These are phyloP conservation scores for Dactylis glomerata DNA, from an alignment of 176 grass and related monocot genomes.

Conservation along the genomic window DNA sequence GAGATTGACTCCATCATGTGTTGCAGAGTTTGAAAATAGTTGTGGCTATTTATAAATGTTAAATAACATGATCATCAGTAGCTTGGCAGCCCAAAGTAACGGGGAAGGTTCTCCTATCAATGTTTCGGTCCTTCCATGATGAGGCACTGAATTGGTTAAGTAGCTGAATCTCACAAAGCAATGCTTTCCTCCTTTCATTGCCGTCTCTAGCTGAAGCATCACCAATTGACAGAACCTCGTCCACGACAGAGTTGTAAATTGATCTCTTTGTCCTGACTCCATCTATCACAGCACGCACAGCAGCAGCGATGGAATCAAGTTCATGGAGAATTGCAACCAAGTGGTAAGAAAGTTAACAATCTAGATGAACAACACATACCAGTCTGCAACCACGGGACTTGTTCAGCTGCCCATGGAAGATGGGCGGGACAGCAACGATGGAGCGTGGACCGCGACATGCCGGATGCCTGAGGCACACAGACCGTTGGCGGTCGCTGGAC, in stretches of 20 bases:
- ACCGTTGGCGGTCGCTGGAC: no score
- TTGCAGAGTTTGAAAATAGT: background rate
- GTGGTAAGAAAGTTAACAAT: no score
- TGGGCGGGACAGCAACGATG: no score
- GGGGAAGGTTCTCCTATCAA: slow-evolving; percentile 31
- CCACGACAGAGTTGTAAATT: slow-evolving; percentile 39
- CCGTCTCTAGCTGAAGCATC: slow-evolving; percentile 22
- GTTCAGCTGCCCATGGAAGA: no score
- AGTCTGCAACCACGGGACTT: no score
- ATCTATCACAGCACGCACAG: slow-evolving; percentile 37
- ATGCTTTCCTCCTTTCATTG: slow-evolving; percentile 42
- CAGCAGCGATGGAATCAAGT: no score
- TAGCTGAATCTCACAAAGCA: slow-evolving; percentile 52
- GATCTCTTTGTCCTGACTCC: slow-evolving; percentile 43
- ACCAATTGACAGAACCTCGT: slow-evolving; percentile 49
- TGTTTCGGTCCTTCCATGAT: slow-evolving; percentile 5
- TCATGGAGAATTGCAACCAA: no score
- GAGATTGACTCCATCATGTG: background rate
- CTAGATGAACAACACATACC: no score
- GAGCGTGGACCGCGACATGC: no score
- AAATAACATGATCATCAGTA: background rate
- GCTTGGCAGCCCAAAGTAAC: slow-evolving; percentile 17
- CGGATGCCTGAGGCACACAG: no score
- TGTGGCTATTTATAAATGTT: no score
- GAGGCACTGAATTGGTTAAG: slow-evolving; percentile 47